A percentile compares a stretch with the other conserved stretches of the same genome.
These are phyloP conservation scores for Amauroascus niger DNA, from an alignment of 2,329 filamentous ascomycete genomes.

Conservation along the genomic window DNA sequence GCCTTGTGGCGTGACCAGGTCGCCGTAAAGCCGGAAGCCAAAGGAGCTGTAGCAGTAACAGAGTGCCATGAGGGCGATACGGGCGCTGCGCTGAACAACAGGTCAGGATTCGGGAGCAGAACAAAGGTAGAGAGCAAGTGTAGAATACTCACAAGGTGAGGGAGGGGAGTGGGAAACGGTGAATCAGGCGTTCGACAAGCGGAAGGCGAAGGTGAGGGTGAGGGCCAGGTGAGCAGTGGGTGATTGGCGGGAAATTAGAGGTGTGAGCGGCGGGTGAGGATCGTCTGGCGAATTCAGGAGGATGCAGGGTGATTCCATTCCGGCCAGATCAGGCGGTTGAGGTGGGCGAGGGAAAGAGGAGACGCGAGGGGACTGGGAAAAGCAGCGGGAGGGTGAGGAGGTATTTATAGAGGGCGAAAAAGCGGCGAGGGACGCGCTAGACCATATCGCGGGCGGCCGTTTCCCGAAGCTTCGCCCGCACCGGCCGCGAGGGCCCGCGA, in stretches of 20 bases:
- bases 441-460: neutral
- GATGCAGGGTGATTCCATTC: neutral
- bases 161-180: neutral
- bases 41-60: neutral
- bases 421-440: slow-evolving; percentile 1
- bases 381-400: neutral
- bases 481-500: neutral
- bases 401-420: slow-evolving; percentile 3
- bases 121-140: neutral
- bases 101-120: slow-evolving; percentile 2
- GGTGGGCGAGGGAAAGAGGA: neutral
- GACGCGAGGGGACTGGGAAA: neutral
- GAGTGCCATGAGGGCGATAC: neutral
- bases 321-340: neutral
- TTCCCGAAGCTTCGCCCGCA: neutral
- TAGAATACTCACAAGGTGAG: neutral
- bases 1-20: neutral
- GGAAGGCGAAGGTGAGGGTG: neutral
- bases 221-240: neutral
- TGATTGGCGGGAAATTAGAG: neutral
- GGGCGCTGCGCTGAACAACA: neutral
- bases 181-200: neutral
- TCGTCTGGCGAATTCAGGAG: slow-evolving; percentile 2
- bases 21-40: neutral
- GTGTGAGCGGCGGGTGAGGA: neutral